Conservation (phyloP, 2,329 filamentous ascomycete species). For the Alternaria solani region DNA sequence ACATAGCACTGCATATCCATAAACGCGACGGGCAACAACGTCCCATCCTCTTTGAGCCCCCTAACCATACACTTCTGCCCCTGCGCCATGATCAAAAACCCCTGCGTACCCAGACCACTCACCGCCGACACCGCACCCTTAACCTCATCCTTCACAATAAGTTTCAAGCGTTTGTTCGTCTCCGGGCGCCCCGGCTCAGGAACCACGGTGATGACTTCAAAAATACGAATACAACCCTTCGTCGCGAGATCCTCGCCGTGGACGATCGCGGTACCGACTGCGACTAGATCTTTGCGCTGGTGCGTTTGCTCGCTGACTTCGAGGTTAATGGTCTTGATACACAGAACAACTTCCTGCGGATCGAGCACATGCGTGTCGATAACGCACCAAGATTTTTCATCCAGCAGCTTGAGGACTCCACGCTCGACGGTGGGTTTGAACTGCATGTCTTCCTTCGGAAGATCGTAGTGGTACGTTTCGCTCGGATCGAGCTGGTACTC, state of each 20-base stretch:
- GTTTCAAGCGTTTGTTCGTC: slow-evolving; percentile 83
- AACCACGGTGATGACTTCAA: slow-evolving; percentile 90
- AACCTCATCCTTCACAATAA: slow-evolving; percentile 88
- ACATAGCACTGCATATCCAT: slow-evolving; percentile 98
- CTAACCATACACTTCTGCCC: slow-evolving; percentile 98
- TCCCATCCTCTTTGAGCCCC: slow-evolving; percentile 93
- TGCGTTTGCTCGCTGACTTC: slow-evolving; percentile 92
- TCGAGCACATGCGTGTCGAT: slow-evolving; percentile 81
- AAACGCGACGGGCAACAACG: slow-evolving; percentile 91
- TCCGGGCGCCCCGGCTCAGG: slow-evolving; percentile 86
- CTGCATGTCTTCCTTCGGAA: slow-evolving; percentile 69
- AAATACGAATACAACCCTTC: slow-evolving; percentile 85
- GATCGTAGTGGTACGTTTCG: slow-evolving; percentile 83
- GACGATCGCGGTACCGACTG: slow-evolving; percentile 84
- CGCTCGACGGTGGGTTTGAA: slow-evolving; percentile 74
- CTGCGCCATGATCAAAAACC: slow-evolving; percentile 87
- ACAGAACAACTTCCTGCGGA: slow-evolving; percentile 77
- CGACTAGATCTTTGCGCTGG: slow-evolving; percentile 81
- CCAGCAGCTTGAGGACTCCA: slow-evolving; percentile 79
- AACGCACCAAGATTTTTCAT: slow-evolving; percentile 76
- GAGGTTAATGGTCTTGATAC: slow-evolving; percentile 81
- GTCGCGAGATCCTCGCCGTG: slow-evolving; percentile 90
- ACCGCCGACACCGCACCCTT: slow-evolving; percentile 90
- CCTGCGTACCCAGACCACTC: slow-evolving; percentile 84
- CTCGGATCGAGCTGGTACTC: slow-evolving; percentile 80